Percentiles rank a stretch among this genome's conserved stretches.
Evolutionary conservation across 1,284 basidiomycete species (phyloP).

Genomic region (Tilletia walkeri): DNA sequence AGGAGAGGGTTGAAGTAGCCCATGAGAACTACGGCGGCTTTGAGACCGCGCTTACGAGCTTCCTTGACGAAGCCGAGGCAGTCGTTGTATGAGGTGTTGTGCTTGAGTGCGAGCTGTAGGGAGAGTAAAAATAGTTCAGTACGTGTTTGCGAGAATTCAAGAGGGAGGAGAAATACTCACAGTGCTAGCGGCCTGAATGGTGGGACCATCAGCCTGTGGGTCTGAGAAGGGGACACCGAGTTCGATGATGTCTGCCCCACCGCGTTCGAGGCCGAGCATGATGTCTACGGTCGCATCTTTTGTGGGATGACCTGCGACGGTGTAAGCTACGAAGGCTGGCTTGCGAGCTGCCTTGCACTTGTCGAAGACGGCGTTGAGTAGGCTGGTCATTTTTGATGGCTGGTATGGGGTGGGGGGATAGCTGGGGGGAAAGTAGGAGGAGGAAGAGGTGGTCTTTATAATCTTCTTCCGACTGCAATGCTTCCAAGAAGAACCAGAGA

Average conservation of each 20-base stretch:
- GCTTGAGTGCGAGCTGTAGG: slow-evolving; percentile 40
- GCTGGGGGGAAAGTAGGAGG: not conserved
- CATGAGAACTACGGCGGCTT: slow-evolving; percentile 86
- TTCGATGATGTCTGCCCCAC: slow-evolving; percentile 93
- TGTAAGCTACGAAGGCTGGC: slow-evolving; percentile 52
- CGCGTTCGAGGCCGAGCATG: slow-evolving; percentile 84
- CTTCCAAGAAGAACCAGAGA: too few relatives aligned
- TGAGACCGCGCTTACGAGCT: slow-evolving; percentile 77
- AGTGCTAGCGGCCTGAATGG: slow-evolving; percentile 87
- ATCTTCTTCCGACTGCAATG: too few relatives aligned
- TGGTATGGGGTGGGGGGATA: slow-evolving; percentile 2
- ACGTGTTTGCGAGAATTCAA: not conserved
- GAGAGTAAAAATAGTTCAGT: not conserved
- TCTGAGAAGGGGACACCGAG: slow-evolving; percentile 92
- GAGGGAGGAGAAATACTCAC: slow-evolving; percentile 60
- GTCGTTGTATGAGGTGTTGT: slow-evolving; percentile 46
- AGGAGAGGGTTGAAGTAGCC: slow-evolving; percentile 75
- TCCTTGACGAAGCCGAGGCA: slow-evolving; percentile 74
- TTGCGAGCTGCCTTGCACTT: slow-evolving; percentile 32
- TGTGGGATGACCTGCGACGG: slow-evolving; percentile 53
- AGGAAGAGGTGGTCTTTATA: not conserved
- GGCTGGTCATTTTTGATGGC: not conserved
- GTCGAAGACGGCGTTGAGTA: slow-evolving; percentile 13
- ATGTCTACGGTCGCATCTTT: slow-evolving; percentile 74
- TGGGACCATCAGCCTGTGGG: slow-evolving; percentile 83